Conservation (phyloP, 345 rosid species). For the Boechera retrofracta region DNA sequence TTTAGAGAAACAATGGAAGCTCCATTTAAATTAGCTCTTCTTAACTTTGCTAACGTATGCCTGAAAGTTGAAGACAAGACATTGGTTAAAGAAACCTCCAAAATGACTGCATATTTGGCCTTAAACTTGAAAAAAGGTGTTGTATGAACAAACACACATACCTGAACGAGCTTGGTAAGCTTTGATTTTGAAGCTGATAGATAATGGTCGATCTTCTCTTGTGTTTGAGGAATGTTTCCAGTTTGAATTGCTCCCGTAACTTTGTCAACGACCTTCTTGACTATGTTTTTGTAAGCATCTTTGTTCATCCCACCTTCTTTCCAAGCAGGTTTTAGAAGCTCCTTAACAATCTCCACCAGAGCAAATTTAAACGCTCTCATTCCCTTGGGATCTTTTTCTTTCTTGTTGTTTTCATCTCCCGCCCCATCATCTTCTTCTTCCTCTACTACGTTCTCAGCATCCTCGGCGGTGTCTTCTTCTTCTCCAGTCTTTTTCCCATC, state of each 20-base stretch:
- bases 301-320: slow-evolving; percentile 91
- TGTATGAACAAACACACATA: slow-evolving; percentile 39
- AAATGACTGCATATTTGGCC: slow-evolving; percentile 21
- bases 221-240: slow-evolving; percentile 83
- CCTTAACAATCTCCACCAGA: slow-evolving; percentile 87
- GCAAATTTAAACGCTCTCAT: slow-evolving; percentile 87
- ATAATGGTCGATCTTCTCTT: slow-evolving; percentile 88
- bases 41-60: slow-evolving; percentile 44
- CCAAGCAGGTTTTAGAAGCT: slow-evolving; percentile 90
- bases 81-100: background rate
- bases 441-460: slow-evolving; percentile 51
- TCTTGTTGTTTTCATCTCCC: slow-evolving; percentile 50
- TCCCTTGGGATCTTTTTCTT: slow-evolving; percentile 74
- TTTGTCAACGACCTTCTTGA: slow-evolving; percentile 95
- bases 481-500: slow-evolving; percentile 48
- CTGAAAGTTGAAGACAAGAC: slow-evolving; percentile 27
- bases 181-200: slow-evolving; percentile 81
- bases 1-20: slow-evolving; percentile 7
- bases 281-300: slow-evolving; percentile 90
- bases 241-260: slow-evolving; percentile 79
- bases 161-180: slow-evolving; percentile 95
- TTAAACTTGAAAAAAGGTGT: background rate
- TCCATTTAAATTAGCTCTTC: slow-evolving; percentile 38
- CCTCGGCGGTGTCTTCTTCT: slow-evolving; percentile 40
- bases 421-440: slow-evolving; percentile 57